Evolutionary conservation across 805 yeast genomes (phyloP).

Genomic region (Geotrichum ghanense): DNA sequence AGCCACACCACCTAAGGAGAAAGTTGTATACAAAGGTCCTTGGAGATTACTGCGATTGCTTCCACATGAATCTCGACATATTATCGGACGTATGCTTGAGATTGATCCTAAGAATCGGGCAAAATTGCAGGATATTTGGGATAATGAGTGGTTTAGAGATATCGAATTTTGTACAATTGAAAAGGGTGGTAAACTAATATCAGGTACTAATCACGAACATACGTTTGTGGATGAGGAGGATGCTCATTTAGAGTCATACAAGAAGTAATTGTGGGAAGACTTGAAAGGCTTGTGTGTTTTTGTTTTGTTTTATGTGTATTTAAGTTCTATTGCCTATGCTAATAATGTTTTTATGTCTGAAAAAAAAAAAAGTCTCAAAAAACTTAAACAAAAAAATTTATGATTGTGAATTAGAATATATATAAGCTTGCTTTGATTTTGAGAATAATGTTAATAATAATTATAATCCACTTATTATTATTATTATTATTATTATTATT

Average conservation of each 20-base stretch:
- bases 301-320: too few species aligned
- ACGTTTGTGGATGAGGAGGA: slow-evolving; percentile 29
- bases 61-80: slow-evolving; percentile 51
- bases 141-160: slow-evolving; percentile 45
- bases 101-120: slow-evolving; percentile 49
- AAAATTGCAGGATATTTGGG: slow-evolving; percentile 42
- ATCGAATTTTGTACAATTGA: slow-evolving; percentile 42
- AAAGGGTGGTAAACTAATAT: slow-evolving; percentile 16
- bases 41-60: slow-evolving; percentile 57
- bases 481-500: too few species aligned
- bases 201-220: slow-evolving; percentile 22
- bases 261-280: slow-evolving; percentile 24
- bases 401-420: too few species aligned
- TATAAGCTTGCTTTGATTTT: too few species aligned
- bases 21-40: slow-evolving; percentile 46
- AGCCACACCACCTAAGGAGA: slow-evolving; percentile 12
- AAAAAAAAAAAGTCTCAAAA: too few species aligned
- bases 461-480: too few species aligned
- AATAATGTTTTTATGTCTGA: too few species aligned
- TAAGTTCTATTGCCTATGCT: too few species aligned
- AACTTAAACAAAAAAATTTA: too few species aligned
- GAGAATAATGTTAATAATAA: too few species aligned
- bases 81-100: slow-evolving; percentile 56
- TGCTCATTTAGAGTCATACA: slow-evolving; percentile 25
- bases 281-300: background rate